phyloP scores from a whole-genome alignment of 345 rosid species.

The Laguncularia racemosa region DNA sequence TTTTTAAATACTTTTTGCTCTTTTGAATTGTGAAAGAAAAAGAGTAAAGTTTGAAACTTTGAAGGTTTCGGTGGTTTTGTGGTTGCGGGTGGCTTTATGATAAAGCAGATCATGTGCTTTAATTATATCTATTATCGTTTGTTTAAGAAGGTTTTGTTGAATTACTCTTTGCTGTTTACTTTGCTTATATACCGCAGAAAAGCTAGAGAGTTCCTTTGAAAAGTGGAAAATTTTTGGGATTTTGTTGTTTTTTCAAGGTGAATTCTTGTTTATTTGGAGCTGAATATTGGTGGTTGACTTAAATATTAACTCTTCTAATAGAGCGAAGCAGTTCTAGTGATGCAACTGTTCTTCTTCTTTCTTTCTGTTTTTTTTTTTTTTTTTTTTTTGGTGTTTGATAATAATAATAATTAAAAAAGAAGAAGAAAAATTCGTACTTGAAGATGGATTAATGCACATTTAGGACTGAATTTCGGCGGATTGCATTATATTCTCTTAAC shows the following conservation, averaged over 20 bases:
- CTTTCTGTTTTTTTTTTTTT: too few relatives aligned
- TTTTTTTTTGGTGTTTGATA: constrained; percentile 1
- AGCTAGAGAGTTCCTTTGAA: constrained; percentile 11
- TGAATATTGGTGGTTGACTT: too few relatives aligned
- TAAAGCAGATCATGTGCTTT: constrained; percentile 10
- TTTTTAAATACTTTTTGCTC: too few relatives aligned
- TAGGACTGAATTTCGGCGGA: too few relatives aligned
- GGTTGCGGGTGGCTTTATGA: background rate
- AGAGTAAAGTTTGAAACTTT: too few relatives aligned
- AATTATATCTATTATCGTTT: constrained; percentile 11
- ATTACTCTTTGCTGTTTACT: constrained; percentile 16
- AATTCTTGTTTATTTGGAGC: too few relatives aligned
- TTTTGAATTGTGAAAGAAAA: too few relatives aligned
- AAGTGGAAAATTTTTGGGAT: constrained; percentile 6
- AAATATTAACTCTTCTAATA: background rate
- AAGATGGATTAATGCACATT: too few relatives aligned
- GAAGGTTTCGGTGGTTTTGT: too few relatives aligned
- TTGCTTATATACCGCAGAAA: constrained; percentile 17
- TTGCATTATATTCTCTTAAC: too few relatives aligned
- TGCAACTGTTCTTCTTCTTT: background rate
- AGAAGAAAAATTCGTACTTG: too few relatives aligned
- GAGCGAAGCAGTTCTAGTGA: background rate
- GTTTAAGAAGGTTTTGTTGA: constrained; percentile 11
- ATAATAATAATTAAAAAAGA: too few relatives aligned
- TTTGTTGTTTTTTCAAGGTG: background rate